Base-by-base conservation (phyloP, 73 alveolate genomes). In the Tetrahymena borealis region DNA sequence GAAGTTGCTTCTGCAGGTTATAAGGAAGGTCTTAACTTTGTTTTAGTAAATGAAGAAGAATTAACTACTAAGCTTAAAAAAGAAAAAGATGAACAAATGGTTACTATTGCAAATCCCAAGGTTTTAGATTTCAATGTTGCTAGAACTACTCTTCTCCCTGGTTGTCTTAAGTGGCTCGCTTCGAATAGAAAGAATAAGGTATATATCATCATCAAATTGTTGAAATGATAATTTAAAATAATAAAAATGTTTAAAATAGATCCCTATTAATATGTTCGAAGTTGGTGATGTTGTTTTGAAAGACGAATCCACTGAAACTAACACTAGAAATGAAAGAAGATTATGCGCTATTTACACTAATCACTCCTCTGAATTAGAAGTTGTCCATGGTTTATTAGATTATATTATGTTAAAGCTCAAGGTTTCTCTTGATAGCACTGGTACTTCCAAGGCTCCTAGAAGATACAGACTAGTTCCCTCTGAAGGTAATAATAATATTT, bases 81-180 rank as follows among this genome's bases (percentile, higher is more conserved):
- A 39, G 91, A 94, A 38, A 90, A 90, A 38, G 96, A 95, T 60
- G 97, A 94, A 18, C 60, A 91, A 90, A 95, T 97, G 39, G 98
- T 96, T 11, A 93, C 91, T 90, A 90, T 97, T 35, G 92, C 94
- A 35, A 97, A 97, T 93, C 96, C 98, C 6, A 97, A 97, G 91
- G 90, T 98, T 31, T 91, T 93, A 41, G 98, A 97, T 90, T 97
- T 97, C 97, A 98, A 98, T 95, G 93, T 98, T 39, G 98, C 96
- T 32, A 96, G 99, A 96, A 98, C 99, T 79, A 94, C 99, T 32
- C 95, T 99, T 38, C 94, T 98, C 36, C 99, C 99, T 36, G 99
- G 99, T 41, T 92, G 98, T 24, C 97, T 99, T 38, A 99, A 98
- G 91, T 95, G 99, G 78, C 91, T 98, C 90, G 96, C 97, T 91